A percentile compares a stretch with the other conserved stretches of the same genome.
phyloP scores from a whole-genome alignment of 2,329 filamentous ascomycete species.

The Aureobasidium sp. region DNA sequence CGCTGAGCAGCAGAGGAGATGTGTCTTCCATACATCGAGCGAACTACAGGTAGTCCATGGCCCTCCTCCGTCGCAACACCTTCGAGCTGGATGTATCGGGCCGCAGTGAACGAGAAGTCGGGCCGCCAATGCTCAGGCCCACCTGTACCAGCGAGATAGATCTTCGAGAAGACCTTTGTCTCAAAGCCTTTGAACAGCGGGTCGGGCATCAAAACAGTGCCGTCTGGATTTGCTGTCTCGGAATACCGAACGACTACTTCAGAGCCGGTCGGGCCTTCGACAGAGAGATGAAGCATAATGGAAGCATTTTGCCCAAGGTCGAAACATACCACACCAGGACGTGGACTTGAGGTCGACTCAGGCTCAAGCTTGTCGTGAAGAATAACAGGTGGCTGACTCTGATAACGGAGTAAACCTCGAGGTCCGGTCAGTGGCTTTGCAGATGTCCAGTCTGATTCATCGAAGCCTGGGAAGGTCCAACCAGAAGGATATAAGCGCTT shows the following conservation, averaged over 20 bases:
- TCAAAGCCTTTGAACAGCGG: constrained; percentile 44
- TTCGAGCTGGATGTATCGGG: constrained; percentile 48
- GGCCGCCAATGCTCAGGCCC: constrained; percentile 41
- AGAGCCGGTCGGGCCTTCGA: constrained; percentile 33
- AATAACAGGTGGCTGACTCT: constrained; percentile 44
- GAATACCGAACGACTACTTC: constrained; percentile 37
- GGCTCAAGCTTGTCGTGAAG: constrained; percentile 43
- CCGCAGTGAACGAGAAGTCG: constrained; percentile 49
- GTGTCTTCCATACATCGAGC: constrained; percentile 41
- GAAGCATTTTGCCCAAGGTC: constrained; percentile 40
- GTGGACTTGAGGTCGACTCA: constrained; percentile 25
- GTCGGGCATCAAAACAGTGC: constrained; percentile 46
- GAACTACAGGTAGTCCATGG: constrained; percentile 37
- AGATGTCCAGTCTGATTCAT: constrained; percentile 35
- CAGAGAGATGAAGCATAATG: constrained; percentile 35
- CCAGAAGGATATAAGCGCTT: constrained; percentile 38
- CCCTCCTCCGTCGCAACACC: constrained; percentile 35
- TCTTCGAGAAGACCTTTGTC: constrained; percentile 44
- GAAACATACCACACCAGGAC: constrained; percentile 32
- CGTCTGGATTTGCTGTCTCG: constrained; percentile 35
- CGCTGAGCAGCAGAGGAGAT: constrained; percentile 43
- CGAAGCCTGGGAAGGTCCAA: constrained; percentile 37
- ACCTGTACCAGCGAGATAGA: constrained; percentile 37
- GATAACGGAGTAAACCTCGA: constrained; percentile 43
- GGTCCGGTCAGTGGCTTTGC: constrained; percentile 46